These are phyloP conservation scores for Monilinia aucupariae DNA, from an alignment of 2,329 filamentous ascomycete species.

Conservation along the genomic window DNA sequence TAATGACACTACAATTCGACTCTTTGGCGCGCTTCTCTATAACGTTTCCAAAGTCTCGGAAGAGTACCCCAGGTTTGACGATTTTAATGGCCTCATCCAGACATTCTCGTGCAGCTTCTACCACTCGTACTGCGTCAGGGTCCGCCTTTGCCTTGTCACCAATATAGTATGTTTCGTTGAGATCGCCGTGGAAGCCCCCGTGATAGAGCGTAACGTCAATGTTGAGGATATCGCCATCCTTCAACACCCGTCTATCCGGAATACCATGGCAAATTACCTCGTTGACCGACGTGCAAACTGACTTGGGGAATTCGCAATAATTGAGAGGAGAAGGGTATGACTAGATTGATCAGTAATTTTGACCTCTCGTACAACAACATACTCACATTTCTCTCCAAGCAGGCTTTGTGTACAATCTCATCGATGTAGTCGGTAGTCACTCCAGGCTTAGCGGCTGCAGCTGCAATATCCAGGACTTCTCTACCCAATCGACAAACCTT, in stretches of 20 bases:
- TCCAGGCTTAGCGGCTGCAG: conserved; percentile 76
- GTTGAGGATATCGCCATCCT: conserved; percentile 95
- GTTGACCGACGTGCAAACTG: conserved; percentile 91
- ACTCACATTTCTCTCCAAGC: conserved; percentile 81
- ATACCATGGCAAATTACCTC: conserved; percentile 99
- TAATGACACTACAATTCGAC: conserved; percentile 81
- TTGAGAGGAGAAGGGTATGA: conserved; percentile 93
- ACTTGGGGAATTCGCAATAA: conserved; percentile 96
- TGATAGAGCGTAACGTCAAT: conserved; percentile 95
- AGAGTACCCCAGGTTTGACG: conserved; percentile 87
- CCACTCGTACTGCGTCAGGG: conserved; percentile 80
- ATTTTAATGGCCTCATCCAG: conserved; percentile 85
- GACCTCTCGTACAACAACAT: conserved; percentile 14
- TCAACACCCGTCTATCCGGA: conserved; percentile 77
- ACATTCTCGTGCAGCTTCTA: conserved; percentile 84
- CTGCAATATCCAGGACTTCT: conserved; percentile 90
- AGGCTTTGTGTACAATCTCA: conserved; percentile 90
- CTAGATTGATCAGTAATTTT: conserved; percentile 42
- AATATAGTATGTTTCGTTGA: conserved; percentile 99
- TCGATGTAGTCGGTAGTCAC: conserved; percentile 95
- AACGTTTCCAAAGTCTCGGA: conserved; percentile 87
- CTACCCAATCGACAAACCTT: conserved; percentile 82
- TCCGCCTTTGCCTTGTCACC: conserved; percentile 81
- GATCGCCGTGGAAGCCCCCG: conserved; percentile 87
- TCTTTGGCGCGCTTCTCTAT: conserved; percentile 94